A percentile compares a stretch with the other conserved stretches of the same genome.
Conservation (phyloP, 2,329 filamentous ascomycete species). For the Ophiostoma ulmi region DNA sequence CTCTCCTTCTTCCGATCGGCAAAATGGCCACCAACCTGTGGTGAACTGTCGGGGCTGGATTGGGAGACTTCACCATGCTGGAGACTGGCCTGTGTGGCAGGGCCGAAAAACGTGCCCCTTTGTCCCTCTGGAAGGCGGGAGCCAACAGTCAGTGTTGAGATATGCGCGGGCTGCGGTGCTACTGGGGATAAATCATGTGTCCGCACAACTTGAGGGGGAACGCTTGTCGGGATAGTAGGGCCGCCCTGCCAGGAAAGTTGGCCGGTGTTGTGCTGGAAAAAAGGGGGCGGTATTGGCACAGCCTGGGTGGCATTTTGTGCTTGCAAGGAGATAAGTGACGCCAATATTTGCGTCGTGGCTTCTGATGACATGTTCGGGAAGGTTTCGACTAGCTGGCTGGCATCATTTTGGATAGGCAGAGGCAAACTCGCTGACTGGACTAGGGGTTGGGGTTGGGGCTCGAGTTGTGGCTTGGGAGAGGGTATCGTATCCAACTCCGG, state of each 20-base stretch:
- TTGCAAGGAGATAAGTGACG: not conserved
- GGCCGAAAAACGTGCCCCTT: conserved; percentile 34
- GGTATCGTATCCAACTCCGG: conserved; percentile 30
- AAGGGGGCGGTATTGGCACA: conserved; percentile 4
- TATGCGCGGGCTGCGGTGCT: conserved; percentile 70
- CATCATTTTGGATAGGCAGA: not conserved
- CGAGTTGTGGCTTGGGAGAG: not conserved
- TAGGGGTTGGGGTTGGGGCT: not conserved
- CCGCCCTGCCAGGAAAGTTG: not conserved
- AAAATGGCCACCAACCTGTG: conserved; percentile 38
- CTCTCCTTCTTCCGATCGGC: conserved; percentile 37
- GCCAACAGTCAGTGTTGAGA: conserved; percentile 49
- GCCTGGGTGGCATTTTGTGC: conserved; percentile 5
- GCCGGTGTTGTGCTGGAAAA: not conserved
- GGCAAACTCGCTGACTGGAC: not conserved
- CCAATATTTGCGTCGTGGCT: not conserved
- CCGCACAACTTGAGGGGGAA: conserved; percentile 48
- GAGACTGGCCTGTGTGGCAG: conserved; percentile 52
- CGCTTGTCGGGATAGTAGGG: not conserved
- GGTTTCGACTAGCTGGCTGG: conserved; percentile 8
- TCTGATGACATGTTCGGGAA: conserved; percentile 4
- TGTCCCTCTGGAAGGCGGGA: not conserved
- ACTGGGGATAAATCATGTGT: conserved; percentile 68
- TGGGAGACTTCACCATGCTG: conserved; percentile 48
- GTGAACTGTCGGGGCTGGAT: conserved; percentile 58